A percentile compares a stretch with the other conserved stretches of the same genome.
Evolutionary conservation across 1,284 basidiomycete genomes (phyloP).

Genomic region (Ceratobasidium sp.): DNA sequence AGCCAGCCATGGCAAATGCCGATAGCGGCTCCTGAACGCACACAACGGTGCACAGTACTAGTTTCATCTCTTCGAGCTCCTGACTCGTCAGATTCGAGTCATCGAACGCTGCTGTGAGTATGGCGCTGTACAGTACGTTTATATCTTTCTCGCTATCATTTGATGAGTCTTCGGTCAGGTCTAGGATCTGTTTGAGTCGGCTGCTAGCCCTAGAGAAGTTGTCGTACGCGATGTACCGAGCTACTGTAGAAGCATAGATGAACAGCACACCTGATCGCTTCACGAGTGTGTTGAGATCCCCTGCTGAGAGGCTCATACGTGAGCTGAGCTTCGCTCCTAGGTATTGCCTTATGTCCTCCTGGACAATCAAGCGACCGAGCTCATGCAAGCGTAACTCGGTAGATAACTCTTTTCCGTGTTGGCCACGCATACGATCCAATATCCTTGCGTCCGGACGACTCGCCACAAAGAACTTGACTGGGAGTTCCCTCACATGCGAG

Average conservation of each 20-base stretch:
- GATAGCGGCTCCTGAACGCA: not conserved
- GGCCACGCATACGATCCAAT: no score
- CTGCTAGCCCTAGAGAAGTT: not conserved
- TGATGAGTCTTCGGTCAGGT: not conserved
- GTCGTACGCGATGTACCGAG: not conserved
- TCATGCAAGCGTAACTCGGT: no score
- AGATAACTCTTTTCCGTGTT: no score
- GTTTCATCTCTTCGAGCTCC: not conserved
- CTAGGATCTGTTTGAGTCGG: not conserved
- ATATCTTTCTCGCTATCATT: not conserved
- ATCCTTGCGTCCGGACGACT: no score
- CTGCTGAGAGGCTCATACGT: no score
- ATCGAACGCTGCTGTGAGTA: slow-evolving; percentile 5
- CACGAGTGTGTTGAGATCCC: not conserved
- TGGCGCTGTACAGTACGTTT: not conserved
- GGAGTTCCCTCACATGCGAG: not conserved
- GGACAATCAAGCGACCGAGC: not conserved
- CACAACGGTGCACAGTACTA: no score
- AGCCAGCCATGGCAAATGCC: not conserved
- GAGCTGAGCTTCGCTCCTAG: not conserved
- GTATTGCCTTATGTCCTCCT: not conserved
- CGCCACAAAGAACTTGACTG: not conserved
- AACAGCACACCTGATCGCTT: no score
- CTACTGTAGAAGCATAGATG: no score
- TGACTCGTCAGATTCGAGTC: not conserved